Conservation (phyloP, 1,284 basidiomycete genomes). For the Sphagnurus paluster region DNA sequence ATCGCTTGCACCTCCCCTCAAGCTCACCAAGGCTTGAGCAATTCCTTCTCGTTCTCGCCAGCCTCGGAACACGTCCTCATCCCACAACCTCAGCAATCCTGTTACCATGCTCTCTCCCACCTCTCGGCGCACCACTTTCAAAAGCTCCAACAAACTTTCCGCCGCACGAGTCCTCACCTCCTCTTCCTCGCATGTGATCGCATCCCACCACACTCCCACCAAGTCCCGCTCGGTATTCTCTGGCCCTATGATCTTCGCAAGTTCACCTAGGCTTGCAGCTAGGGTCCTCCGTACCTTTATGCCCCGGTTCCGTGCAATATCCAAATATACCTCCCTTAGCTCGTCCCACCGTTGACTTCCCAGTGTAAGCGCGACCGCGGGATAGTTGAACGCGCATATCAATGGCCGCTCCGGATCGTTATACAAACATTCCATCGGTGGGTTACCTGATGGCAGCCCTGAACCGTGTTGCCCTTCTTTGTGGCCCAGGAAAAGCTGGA, state of each 20-base stretch:
- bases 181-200: constrained; percentile 56
- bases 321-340: constrained; percentile 69
- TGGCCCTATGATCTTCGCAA: constrained; percentile 83
- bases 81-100: constrained; percentile 63
- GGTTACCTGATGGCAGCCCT: constrained; percentile 24
- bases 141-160: constrained; percentile 62
- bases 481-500: constrained; percentile 75
- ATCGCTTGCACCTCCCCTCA: constrained; percentile 40
- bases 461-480: constrained; percentile 41
- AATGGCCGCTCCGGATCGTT: constrained; percentile 73
- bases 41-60: constrained; percentile 85
- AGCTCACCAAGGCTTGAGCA: constrained; percentile 53
- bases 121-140: constrained; percentile 53
- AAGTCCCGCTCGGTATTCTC: constrained; percentile 73
- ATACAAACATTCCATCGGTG: constrained; percentile 43
- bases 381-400: constrained; percentile 93
- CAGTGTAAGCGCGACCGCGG: constrained; percentile 87
- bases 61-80: constrained; percentile 58
- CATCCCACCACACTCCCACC: constrained; percentile 71
- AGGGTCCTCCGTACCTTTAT: constrained; percentile 74
- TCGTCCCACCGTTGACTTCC: constrained; percentile 78
- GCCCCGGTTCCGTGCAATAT: constrained; percentile 59
- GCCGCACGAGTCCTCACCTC: constrained; percentile 74
- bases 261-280: constrained; percentile 86
- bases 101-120: constrained; percentile 52